A percentile compares a stretch with the other conserved stretches of the same genome.
Evolutionary conservation across 2,329 filamentous ascomycete genomes (phyloP).

Genomic region (Colletotrichum godetiae): DNA sequence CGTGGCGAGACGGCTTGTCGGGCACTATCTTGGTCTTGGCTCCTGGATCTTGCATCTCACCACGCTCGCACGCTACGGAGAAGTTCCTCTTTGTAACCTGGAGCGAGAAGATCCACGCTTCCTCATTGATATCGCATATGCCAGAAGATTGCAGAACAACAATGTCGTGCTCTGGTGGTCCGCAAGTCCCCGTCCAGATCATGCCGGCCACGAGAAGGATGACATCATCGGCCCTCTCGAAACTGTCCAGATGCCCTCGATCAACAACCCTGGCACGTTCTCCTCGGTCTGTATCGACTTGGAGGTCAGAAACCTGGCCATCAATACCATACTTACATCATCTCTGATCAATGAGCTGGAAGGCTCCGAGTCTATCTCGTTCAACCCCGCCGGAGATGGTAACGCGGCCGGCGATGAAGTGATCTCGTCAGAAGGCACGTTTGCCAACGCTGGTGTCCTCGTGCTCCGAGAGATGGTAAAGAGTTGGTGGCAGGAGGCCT

Average conservation of each 20-base stretch:
- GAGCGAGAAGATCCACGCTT: conserved; percentile 95
- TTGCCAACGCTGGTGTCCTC: conserved; percentile 89
- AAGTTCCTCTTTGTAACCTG: conserved; percentile 94
- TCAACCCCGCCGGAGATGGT: conserved; percentile 80
- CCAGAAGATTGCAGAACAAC: conserved; percentile 87
- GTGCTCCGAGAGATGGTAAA: conserved; percentile 99
- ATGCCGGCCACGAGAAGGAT: conserved; percentile 95
- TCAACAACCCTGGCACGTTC: conserved; percentile 95
- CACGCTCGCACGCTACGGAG: conserved; percentile 89
- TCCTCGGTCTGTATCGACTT: conserved; percentile 97
- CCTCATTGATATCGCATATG: conserved; percentile 96
- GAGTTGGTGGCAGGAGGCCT: conserved; percentile 96
- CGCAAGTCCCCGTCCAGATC: conserved; percentile 84
- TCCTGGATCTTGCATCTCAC: conserved; percentile 92
- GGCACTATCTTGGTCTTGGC: conserved; percentile 92
- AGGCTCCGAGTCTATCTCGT: conserved; percentile 85
- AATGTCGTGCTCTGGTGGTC: conserved; percentile 99
- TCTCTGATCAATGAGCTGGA: conserved; percentile 97
- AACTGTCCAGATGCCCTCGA: conserved; percentile 87
- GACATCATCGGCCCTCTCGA: conserved; percentile 87
- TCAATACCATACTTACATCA: conserved; percentile 97
- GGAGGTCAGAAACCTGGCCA: conserved; percentile 91
- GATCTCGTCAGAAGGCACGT: conserved; percentile 67
- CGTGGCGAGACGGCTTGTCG: conserved; percentile 85
- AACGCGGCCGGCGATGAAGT: conserved; percentile 71